phyloP scores from a whole-genome alignment of 2,329 filamentous ascomycete genomes.

The Cytospora schulzeri region DNA sequence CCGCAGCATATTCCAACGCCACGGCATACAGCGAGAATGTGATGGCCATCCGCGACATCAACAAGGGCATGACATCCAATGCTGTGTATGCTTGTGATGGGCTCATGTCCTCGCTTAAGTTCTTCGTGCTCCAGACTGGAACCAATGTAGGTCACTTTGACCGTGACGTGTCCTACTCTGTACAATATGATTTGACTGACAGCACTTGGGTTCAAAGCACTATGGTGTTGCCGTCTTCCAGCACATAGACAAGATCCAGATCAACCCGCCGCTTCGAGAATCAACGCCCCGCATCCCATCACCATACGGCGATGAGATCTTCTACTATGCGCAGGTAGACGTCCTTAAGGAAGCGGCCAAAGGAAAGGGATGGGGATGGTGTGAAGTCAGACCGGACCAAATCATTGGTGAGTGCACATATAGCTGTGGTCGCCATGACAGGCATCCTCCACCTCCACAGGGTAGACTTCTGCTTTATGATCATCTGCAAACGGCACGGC shows the following conservation, averaged over 20 bases:
- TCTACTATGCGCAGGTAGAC: conserved; percentile 50
- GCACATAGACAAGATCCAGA: neutral
- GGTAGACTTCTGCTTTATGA: neutral
- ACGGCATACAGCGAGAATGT: neutral
- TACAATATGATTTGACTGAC: neutral
- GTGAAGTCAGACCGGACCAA: conserved; percentile 46
- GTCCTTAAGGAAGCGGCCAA: conserved; percentile 38
- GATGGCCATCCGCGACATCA: neutral
- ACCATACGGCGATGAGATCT: conserved; percentile 37
- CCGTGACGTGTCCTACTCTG: neutral
- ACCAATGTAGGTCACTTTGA: neutral
- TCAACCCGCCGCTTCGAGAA: conserved; percentile 4
- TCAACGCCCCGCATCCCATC: conserved; percentile 1
- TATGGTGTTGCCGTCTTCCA: neutral
- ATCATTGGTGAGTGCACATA: conserved; percentile 37
- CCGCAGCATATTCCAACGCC: neutral
- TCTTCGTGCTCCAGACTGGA: neutral
- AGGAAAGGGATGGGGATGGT: conserved; percentile 43
- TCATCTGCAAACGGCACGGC: neutral
- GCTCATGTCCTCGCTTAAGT: neutral
- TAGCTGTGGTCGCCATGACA: neutral
- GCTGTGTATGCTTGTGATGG: neutral
- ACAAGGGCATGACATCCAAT: neutral
- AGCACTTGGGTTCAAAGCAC: neutral
- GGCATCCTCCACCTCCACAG: too few species aligned